A percentile compares a stretch with the other conserved stretches of the same genome.
Evolutionary conservation across 2,329 filamentous ascomycete genomes (phyloP).

Genomic region (Pseudogymnoascus sp.): DNA sequence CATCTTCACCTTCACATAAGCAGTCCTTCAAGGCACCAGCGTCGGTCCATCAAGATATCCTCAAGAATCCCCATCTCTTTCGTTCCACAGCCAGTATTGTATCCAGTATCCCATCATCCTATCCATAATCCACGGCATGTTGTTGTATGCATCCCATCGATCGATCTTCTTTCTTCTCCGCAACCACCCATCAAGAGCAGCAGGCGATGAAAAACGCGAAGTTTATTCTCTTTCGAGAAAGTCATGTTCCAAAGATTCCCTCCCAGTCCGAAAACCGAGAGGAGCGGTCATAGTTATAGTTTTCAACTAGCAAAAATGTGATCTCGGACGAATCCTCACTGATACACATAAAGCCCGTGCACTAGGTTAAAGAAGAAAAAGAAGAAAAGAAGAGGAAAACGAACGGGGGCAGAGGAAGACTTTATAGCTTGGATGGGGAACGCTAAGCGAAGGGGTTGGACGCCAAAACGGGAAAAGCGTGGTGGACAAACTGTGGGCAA

Average conservation of each 20-base stretch:
- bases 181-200: conserved; percentile 36
- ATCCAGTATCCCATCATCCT: neutral
- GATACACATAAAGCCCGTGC: conserved; percentile 67
- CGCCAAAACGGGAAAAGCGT: neutral
- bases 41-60: neutral
- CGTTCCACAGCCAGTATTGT: neutral
- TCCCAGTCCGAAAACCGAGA: conserved; percentile 57
- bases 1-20: neutral
- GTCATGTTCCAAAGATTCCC: conserved; percentile 69
- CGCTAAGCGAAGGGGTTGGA: neutral
- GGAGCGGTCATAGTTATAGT: conserved; percentile 59
- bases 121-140: neutral
- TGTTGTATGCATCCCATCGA: neutral
- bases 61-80: neutral
- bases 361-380: conserved; percentile 9
- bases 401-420: neutral
- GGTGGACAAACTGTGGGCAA: neutral
- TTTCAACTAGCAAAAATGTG: conserved; percentile 69
- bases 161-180: conserved; percentile 40
- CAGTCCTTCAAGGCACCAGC: neutral
- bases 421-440: neutral
- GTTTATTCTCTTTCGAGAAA: conserved; percentile 27
- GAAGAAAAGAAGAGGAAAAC: conserved; percentile 8
- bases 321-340: conserved; percentile 84
- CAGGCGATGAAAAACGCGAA: conserved; percentile 43